phyloP scores from a whole-genome alignment of 2,329 filamentous ascomycete species.

The Hypomyces rosellus region DNA sequence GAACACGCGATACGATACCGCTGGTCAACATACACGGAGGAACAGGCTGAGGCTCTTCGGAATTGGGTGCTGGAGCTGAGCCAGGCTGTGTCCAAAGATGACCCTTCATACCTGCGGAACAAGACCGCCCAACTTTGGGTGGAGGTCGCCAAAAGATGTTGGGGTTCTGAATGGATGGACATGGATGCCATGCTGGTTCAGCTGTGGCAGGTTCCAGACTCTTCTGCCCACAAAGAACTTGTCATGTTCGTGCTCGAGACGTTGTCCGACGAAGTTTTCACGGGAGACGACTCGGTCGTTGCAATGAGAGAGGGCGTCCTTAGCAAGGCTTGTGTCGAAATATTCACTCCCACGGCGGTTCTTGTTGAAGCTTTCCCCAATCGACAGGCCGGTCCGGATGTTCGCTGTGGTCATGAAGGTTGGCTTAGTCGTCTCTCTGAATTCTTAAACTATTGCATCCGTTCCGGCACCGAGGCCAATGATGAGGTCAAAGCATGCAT shows the following conservation, averaged over 20 bases:
- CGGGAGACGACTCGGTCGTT: conserved; percentile 80
- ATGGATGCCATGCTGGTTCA: conserved; percentile 82
- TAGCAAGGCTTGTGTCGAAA: conserved; percentile 85
- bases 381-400: conserved; percentile 58
- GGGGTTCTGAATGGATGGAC: conserved; percentile 88
- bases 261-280: conserved; percentile 90
- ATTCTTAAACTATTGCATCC: conserved; percentile 68
- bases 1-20: conserved; percentile 84
- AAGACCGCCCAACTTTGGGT: conserved; percentile 94
- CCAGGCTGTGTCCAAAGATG: conserved; percentile 60
- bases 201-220: conserved; percentile 69
- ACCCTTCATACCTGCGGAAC: conserved; percentile 80
- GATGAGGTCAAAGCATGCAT: conserved; percentile 64
- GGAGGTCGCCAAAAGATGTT: conserved; percentile 86
- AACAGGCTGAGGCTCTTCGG: conserved; percentile 63
- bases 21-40: conserved; percentile 66
- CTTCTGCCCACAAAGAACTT: conserved; percentile 67
- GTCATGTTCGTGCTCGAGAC: conserved; percentile 86
- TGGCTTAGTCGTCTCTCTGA: conserved; percentile 76
- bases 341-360: conserved; percentile 76
- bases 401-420: conserved; percentile 74
- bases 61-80: conserved; percentile 76
- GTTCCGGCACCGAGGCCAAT: conserved; percentile 57
- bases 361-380: conserved; percentile 71
- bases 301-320: conserved; percentile 76